Percentiles rank a stretch among this genome's conserved stretches.
These are phyloP conservation scores for Eimeria falciformis DNA, from an alignment of 169 alveolate species.

Conservation along the genomic window DNA sequence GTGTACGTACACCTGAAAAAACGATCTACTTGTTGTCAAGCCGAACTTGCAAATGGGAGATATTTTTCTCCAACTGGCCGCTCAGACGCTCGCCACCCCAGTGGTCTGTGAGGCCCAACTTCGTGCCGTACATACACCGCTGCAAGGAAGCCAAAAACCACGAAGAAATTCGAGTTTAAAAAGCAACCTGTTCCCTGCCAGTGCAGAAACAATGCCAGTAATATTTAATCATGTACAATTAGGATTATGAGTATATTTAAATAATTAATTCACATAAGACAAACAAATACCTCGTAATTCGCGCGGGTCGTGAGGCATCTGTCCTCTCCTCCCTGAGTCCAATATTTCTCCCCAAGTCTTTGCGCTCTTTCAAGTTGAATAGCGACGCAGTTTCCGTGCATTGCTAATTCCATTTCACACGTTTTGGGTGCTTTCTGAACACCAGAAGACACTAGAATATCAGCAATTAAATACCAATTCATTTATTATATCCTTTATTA, in stretches of 20 bases:
- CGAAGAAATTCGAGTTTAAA: background rate
- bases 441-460: background rate
- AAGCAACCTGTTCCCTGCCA: background rate
- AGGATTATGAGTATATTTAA: background rate
- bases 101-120: slow-evolving; percentile 58
- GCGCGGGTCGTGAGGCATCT: slow-evolving; percentile 68
- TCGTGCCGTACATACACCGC: slow-evolving; percentile 70
- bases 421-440: slow-evolving; percentile 63
- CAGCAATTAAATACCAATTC: no score
- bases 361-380: slow-evolving; percentile 74
- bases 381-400: slow-evolving; percentile 78
- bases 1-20: background rate
- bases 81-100: slow-evolving; percentile 34
- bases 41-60: slow-evolving; percentile 59
- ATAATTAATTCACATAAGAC: background rate
- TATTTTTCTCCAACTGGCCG: slow-evolving; percentile 51
- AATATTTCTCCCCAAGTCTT: slow-evolving; percentile 77
- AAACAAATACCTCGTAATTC: slow-evolving; percentile 66
- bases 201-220: no score
- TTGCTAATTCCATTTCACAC: slow-evolving; percentile 79
- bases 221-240: background rate
- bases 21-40: slow-evolving; percentile 36
- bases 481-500: no score
- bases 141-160: slow-evolving; percentile 15
- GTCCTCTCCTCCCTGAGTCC: slow-evolving; percentile 80